Base-by-base conservation (phyloP, 306 rosid species). In the Medicago lupulina region DNA sequence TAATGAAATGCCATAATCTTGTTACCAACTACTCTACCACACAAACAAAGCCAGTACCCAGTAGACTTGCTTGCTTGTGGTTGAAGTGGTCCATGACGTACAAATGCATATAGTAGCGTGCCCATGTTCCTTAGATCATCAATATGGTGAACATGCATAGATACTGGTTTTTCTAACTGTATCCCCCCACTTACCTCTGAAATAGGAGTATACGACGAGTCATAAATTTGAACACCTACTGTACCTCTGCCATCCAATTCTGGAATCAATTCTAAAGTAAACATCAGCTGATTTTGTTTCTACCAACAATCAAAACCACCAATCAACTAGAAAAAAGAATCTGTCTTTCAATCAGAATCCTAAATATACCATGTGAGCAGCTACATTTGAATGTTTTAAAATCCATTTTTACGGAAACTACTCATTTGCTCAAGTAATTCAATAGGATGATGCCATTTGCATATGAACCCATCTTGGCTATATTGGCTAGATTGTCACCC, bases 351-450 rank as follows among this genome's bases (percentile, higher is more conserved):
- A 65, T 64, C 54, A 36, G 64, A 76, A 23, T 23, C 74, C 57
- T 40, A 55, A 53, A 46, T 38, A 46, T 38, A 28, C 44, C 51
- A 72, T n/a, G 46, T 41, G 60, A 14, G 40, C 31, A 2, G 64
- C 16, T 7, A 53, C 23, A 76, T 1, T 51, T 39, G 44, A 21
- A 7, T 14, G 43, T 13, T 65, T 10, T 19, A 25, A 25, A 25
- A 25, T 25, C 28, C 28, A 25, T 25, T 25, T 25, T 25, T 25
- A 25, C 2, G 23, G 28, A 1, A 25, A 25, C 28, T 25, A 25
- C 28, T 59, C 51, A 75, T 25, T 21, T 50, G 25, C 71, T 47
- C 36, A 57, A 51, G 36, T 50, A 19, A 31, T 60, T 77, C 15
- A 21, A 53, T 50, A 70, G 61, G 63, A 70, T 31, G 16, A 11